Evolutionary conservation across 2,329 filamentous ascomycete genomes (phyloP), one percentile per base, ranked within the genome.

Genomic region (Ophiostoma piceae): DNA sequence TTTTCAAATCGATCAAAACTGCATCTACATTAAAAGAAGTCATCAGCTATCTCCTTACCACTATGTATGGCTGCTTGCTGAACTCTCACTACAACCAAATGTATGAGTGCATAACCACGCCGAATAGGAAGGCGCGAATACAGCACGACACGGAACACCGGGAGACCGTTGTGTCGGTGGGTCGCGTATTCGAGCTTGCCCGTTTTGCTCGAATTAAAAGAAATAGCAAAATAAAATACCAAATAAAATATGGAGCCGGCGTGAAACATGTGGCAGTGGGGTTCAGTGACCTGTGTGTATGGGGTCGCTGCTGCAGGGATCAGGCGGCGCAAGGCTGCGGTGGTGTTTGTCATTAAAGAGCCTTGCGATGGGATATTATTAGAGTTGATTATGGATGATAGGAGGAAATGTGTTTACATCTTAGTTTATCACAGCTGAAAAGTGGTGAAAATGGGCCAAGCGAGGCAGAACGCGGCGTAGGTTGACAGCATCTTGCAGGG

Each of bases 261-360:
- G 22, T 62, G 65, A 51, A 67, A 65, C 68, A 70, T 70, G 68
- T 70, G 68, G 68, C 51, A 70, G 68, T 70, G 68, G 66, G 69
- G 29, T 22, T 39, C n/a, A 11, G 19, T 47, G 37, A 12, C 51
- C 51, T 57, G 22, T 26, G 51, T 41, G 37, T 19, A 65, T 65
- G 32, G 62, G 35, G 62, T 26, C 62, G 29, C 16, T 41, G 62
- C 16, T 65, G 62, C 62, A 65, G 62, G 62, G 62, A 65, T 65
- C 12, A 39, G 62, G 26, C 32, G 9, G 62, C 57, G 66, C 66
- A 66, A 70, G 69, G 69, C 69, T 68, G 68, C 39, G 22, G 11
- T 14, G 22, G 22, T 29, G 16, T 8, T 9, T 32, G 29, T 35
- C 60, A 22, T 12, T 19, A 22, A n/a, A 39, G 29, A 37, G 19